A percentile compares a stretch with the other conserved stretches of the same genome.
Evolutionary conservation across 192 early-diverging fungal genomes (phyloP).

Genomic region (Coemansia sp.): DNA sequence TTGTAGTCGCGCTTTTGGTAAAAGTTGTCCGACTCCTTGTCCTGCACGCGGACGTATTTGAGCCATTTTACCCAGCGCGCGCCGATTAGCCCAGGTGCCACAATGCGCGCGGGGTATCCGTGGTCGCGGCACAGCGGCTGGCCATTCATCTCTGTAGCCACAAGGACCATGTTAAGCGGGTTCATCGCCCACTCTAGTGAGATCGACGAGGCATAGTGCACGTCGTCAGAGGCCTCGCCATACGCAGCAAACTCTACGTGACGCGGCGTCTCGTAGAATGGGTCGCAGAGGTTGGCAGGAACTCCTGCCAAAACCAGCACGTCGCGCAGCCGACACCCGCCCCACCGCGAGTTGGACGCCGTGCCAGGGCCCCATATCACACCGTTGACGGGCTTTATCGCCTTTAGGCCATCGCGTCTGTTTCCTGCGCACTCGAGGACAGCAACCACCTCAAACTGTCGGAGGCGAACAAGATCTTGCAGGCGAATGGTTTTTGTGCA

Average conservation of each 20-base stretch:
- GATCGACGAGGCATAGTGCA: slow-evolving; percentile 77
- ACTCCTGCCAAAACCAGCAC: slow-evolving; percentile 65
- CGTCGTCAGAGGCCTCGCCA: slow-evolving; percentile 65
- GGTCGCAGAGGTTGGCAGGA: slow-evolving; percentile 49
- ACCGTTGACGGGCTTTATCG: slow-evolving; percentile 73
- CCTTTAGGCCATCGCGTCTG: slow-evolving; percentile 73
- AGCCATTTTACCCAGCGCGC: slow-evolving; percentile 89
- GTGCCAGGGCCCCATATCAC: slow-evolving; percentile 79
- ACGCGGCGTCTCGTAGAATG: slow-evolving; percentile 40
- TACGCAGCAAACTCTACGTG: slow-evolving; percentile 67
- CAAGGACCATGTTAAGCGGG: slow-evolving; percentile 63
- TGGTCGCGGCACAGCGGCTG: slow-evolving; percentile 71
- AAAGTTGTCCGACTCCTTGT: slow-evolving; percentile 58
- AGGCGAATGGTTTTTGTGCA: slow-evolving; percentile 47
- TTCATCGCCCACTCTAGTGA: slow-evolving; percentile 64
- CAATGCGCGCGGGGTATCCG: slow-evolving; percentile 80
- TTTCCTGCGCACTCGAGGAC: slow-evolving; percentile 85
- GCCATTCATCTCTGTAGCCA: slow-evolving; percentile 83
- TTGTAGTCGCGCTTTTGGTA: slow-evolving; percentile 85
- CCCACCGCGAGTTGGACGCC: slow-evolving; percentile 75
- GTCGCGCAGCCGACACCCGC: slow-evolving; percentile 73
- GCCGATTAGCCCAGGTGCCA: slow-evolving; percentile 87
- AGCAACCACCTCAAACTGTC: slow-evolving; percentile 58
- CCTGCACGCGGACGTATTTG: slow-evolving; percentile 56
- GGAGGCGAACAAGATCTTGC: slow-evolving; percentile 56